Base-by-base conservation (phyloP, 495 filamentous ascomycete genomes). In the Podospora fimiseda region DNA sequence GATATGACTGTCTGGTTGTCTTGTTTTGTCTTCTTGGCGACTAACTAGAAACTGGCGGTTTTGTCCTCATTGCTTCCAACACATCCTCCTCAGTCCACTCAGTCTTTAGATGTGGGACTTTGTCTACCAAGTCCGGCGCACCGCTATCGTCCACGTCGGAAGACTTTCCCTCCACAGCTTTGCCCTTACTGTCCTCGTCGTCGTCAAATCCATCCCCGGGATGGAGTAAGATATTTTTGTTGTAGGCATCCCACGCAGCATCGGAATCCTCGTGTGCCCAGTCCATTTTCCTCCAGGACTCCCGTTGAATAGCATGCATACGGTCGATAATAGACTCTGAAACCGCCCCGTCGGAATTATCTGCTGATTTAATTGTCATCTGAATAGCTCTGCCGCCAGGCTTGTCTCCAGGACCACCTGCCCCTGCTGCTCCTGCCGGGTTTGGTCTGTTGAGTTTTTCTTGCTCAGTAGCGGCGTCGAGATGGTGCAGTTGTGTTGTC, bases 311-410 rank as follows among this genome's bases (percentile, higher is more conserved):
- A 22, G 68, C 61, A 51, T 68, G 69, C 47, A 76, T 57, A 1
- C 74, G 71, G 54, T 74, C 71, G 9, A 64, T 65, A 67, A 77
- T 76, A 1, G 74, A 76, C 52, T 77, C 74, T 8, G 71, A 69
- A 14, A 61, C 52, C 1, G 65, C 51, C 23, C 67, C 70, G 21
- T 69, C 71, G n/a, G 69, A 70, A 48, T 60, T 60, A 60, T 69
- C 68, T 41, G 68, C 68, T 14, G 71, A 70, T 49, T 77, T 77
- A 54, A 77, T 73, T 14, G 73, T 72, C 74, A 77, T 77, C 62
- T 76, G 73, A 60, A 77, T 77, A 6, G 74, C 74, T 41, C 71
- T 70, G 14, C 58, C 69, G 8, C 49, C 59, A 0, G 49, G 21
- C 14, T 57, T 53, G n/a, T 54, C 53, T 22, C 48, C 51, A 5